These are phyloP conservation scores for Podospora tetraspora DNA, from an alignment of 495 filamentous ascomycete genomes.

Conservation along the genomic window DNA sequence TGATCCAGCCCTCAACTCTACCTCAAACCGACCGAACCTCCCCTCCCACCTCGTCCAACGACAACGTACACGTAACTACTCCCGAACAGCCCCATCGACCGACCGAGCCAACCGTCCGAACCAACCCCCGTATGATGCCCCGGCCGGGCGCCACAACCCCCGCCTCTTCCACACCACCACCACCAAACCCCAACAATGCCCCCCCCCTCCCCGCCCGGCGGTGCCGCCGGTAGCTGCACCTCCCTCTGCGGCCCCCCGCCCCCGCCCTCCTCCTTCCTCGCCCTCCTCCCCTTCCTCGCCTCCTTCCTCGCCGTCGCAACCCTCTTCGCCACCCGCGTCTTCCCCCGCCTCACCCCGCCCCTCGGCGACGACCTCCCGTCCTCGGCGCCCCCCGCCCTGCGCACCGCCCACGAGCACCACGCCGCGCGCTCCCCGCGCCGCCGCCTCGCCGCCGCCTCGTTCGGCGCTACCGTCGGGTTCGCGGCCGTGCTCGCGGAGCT, in stretches of 20 bases:
- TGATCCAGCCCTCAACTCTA: background rate
- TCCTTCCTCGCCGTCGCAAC: slow-evolving; percentile 55
- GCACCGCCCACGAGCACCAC: slow-evolving; percentile 47
- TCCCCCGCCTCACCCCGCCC: slow-evolving; percentile 56
- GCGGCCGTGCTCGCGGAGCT: slow-evolving; percentile 68
- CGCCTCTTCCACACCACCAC: background rate
- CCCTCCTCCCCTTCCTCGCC: slow-evolving; percentile 48
- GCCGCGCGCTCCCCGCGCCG: slow-evolving; percentile 42
- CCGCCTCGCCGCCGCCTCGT: slow-evolving; percentile 55
- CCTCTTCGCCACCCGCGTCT: slow-evolving; percentile 56
- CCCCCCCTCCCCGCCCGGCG: slow-evolving; percentile 16
- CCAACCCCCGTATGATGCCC: slow-evolving; percentile 4
- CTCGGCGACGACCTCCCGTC: slow-evolving; percentile 45
- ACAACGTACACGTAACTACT: background rate
- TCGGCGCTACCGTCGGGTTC: slow-evolving; percentile 66
- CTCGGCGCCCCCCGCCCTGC: slow-evolving; percentile 45
- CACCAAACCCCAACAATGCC: background rate
- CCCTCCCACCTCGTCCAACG: background rate
- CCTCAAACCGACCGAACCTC: background rate
- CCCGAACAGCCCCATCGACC: background rate
- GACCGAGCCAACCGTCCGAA: background rate
- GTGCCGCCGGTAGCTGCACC: slow-evolving; percentile 27
- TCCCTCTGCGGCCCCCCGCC: slow-evolving; percentile 23
- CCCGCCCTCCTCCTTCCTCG: slow-evolving; percentile 28
- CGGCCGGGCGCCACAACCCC: background rate